Evolutionary conservation across 768 basidiomycete genomes (phyloP), one percentile per base, ranked within the genome.

Genomic region (Hypholoma sublateritium): DNA sequence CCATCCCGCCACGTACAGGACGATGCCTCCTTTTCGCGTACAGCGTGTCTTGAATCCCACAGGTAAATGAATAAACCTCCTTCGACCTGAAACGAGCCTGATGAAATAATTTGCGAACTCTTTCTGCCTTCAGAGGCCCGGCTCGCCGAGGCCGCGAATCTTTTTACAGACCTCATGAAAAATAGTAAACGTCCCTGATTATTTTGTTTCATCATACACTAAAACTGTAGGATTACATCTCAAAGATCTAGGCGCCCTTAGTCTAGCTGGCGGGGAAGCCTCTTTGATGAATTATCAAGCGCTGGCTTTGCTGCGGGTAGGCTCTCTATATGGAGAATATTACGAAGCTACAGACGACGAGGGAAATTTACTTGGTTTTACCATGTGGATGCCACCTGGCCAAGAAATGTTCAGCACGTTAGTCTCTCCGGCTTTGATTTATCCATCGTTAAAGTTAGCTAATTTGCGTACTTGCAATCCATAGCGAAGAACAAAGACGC

Each of bases 371-470:
- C 60, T 70, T 37, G 71, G 66, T 1, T 66, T 65, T 42, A 62
- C 68, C 11, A 48, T 70, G 55, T 72, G 71, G 70, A 70, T 70
- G 64, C 71, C 71, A 8, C 70, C 71, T 8, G 70, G 69, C 5
- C 56, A 62, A 32, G 63, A 69, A 7, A 56, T 72, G 58, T 72
- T 72, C 57, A 65, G 65, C 63, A 67, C 69, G 71, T 71, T 37
- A 43, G 70, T 56, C 17, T 34, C 58, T 14, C 9, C 28, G 5
- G 16, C 24, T 28, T 17, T 22, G 3, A 13, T 24, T 47, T 21
- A 17, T 45, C 45, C 9, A 45, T 17, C 12, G 32, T 12, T 2
- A 9, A 22, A 28, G n/a, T 19, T 45, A 35, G 17, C 25, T 32
- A 25, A 48, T 24, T 39, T 9, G 34, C 43, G 12, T 42, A 24